Evolutionary conservation across 306 rosid genomes (phyloP), one percentile per base, ranked within the genome.

Genomic region (Malus asiatica): DNA sequence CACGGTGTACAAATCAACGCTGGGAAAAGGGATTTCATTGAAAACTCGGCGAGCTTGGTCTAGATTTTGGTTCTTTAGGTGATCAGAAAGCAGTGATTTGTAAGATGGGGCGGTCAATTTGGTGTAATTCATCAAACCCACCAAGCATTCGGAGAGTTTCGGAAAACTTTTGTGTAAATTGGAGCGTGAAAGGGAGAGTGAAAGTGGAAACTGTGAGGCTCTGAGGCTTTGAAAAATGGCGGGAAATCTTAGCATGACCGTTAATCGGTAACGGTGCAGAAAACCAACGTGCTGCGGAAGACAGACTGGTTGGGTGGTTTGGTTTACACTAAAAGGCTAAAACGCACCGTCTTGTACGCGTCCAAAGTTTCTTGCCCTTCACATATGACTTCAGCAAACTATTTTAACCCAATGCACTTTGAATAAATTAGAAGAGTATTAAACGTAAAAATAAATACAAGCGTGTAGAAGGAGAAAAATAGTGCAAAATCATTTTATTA

Each of bases 21-120:
- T 76, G 6, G 89, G 93, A 18, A 72, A 78, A 25, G 83, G 83
- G 19, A 90, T 88, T 53, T 35, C 22, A 40, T 92, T 68, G 19
- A 92, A 90, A 51, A 86, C 22, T 2, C 73, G 62, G 23, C 90
- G 88, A 46, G 98, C 97, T 78, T 85, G 77, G 12, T 87, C 82
- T 18, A 89, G 23, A 70, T 77, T 82, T 57, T 48, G 88, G 70
- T 87, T 83, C 67, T 77, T 82, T 11, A 88, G 77, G 83, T 84
- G 83, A 73, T 79, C 76, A 23, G 78, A 78, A 32, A 83, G 83
- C 48, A 83, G 22, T 55, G 71, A 61, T 61, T 76, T 89, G 42
- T 51, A 59, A 64, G 84, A 52, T 14, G 62, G 48, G 65, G 79
- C 33, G 42, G 73, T 60, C 33, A 44, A 64, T 3, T 35, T 63